A percentile compares a stretch with the other conserved stretches of the same genome.
phyloP scores from a whole-genome alignment of 257 asterid genomes.

The Lycium ferocissimum region DNA sequence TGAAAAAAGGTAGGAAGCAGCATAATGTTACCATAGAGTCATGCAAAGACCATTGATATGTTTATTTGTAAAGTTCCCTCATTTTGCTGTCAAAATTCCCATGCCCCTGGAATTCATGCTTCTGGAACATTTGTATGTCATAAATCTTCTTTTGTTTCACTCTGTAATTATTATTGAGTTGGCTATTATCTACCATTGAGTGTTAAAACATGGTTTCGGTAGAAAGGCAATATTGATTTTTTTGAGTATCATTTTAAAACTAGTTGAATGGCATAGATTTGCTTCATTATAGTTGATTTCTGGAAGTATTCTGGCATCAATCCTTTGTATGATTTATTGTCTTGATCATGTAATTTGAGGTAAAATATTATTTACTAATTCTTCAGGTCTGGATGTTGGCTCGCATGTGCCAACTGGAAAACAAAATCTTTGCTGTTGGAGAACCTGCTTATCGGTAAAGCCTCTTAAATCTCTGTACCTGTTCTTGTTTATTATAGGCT shows the following conservation, averaged over 20 bases:
- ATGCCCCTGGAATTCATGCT: conserved; percentile 12
- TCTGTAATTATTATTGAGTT: neutral
- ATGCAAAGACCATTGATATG: neutral
- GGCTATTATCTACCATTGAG: neutral
- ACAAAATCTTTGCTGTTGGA: conserved; percentile 91
- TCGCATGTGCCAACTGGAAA: conserved; percentile 94
- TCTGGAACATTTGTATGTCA: neutral
- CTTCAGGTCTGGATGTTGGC: conserved; percentile 93
- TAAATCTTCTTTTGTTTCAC: neutral
- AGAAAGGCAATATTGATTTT: neutral
- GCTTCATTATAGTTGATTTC: neutral
- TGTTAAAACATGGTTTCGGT: neutral
- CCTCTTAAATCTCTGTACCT: conserved; percentile 24
- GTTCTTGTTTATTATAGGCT: neutral
- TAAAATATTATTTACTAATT: neutral
- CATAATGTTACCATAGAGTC: neutral
- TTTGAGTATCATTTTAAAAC: neutral
- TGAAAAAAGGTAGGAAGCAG: neutral
- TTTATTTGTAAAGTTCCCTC: neutral
- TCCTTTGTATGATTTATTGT: neutral
- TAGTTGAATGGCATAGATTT: neutral
- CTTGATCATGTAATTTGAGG: neutral
- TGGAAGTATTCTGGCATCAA: neutral
- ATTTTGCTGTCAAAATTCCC: conserved; percentile 15
- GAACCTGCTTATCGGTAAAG: conserved; percentile 89